Evolutionary conservation across 805 yeast species (phyloP), one percentile per base, ranked within the genome.

Genomic region (Torulaspora delbrueckii): DNA sequence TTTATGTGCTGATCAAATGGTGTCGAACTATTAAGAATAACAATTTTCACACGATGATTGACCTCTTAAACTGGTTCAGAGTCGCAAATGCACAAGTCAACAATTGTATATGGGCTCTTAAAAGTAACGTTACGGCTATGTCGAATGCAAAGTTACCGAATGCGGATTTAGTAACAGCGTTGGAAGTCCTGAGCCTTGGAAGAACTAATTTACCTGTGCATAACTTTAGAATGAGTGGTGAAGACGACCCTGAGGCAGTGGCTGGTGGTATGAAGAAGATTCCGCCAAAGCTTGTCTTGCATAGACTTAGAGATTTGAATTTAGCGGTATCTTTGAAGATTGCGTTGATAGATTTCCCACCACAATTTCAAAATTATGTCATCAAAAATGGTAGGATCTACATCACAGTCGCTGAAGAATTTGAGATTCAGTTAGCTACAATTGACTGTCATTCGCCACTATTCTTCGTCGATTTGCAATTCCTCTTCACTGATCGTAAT

Each of bases 1-100:
- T 90, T 2, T 89, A 87, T 55, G 96, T 95, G 2, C 67, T 93
- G 32, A 78, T 84, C 42, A 90, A 91, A 66, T 93, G 99, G 99
- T 67, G 73, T 14, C 78, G 89, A 3, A 76, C 78, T 9, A 60
- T 65, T 10, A 82, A 80, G 27, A 74, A 90, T 4, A 74, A 78
- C 38, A 86, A 84, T 42, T 81, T 91, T 48, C 79, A 83, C 37
- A 75, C 75, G 43, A 72, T 90, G 51, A 89, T 93, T 45, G 98
- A 93, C 67, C 72, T 91, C 16, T 78, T 95, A 48, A 84, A 86
- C 51, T 93, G 95, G 93, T 73, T 93, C 33, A 73, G 93, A 50
- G 81, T 81, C 40, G 95, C 88, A 57, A 86, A 86, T 58, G 79
- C 76, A 59, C 76, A 75, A 60, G 90, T 75, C 57, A 84, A 66